These are phyloP conservation scores for Ophiocordyceps camponoti-floridani DNA, from an alignment of 2,329 filamentous ascomycete genomes.

Conservation along the genomic window DNA sequence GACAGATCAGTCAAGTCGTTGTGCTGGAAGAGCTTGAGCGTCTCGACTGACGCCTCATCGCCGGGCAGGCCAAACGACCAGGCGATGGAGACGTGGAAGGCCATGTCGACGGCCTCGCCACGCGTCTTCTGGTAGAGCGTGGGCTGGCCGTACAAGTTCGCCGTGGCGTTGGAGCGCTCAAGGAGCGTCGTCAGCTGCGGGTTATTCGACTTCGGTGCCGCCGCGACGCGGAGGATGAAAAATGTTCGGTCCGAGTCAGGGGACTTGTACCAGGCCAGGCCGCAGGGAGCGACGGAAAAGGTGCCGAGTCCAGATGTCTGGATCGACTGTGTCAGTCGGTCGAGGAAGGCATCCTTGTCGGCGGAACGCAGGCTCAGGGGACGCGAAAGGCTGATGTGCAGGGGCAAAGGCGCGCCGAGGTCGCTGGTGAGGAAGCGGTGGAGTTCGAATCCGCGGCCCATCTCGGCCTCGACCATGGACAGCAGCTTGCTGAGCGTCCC, in stretches of 20 bases:
- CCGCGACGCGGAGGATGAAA: slow-evolving; percentile 52
- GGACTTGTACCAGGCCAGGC: slow-evolving; percentile 31
- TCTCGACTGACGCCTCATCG: slow-evolving; percentile 14
- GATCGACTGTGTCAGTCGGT: slow-evolving; percentile 28
- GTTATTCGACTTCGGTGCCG: slow-evolving; percentile 14
- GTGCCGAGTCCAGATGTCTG: slow-evolving; percentile 6
- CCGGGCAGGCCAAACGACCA: slow-evolving; percentile 51
- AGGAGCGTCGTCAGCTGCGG: slow-evolving; percentile 46
- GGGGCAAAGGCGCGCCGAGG: slow-evolving; percentile 56
- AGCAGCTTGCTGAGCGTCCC: slow-evolving; percentile 25
- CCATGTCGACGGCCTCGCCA: slow-evolving; percentile 13
- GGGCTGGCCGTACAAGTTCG: slow-evolving; percentile 44
- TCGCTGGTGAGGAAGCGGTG: slow-evolving; percentile 60
- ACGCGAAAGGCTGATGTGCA: slow-evolving; percentile 83
- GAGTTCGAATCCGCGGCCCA: slow-evolving; percentile 23
- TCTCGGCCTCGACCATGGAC: slow-evolving; percentile 13
- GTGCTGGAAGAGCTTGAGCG: slow-evolving; percentile 8
- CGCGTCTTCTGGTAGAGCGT: slow-evolving; percentile 40
- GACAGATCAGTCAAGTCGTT: slow-evolving; percentile 12
- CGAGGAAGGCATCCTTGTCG: slow-evolving; percentile 52
- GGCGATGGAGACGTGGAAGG: slow-evolving; percentile 79
- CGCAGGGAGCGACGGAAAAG: slow-evolving; percentile 21
- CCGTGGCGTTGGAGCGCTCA: slow-evolving; percentile 44
- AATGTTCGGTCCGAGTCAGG: slow-evolving; percentile 59
- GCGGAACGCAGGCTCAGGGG: slow-evolving; percentile 57